These are phyloP conservation scores for Yarrowia divulgata DNA, from an alignment of 805 yeast species.

Conservation along the genomic window DNA sequence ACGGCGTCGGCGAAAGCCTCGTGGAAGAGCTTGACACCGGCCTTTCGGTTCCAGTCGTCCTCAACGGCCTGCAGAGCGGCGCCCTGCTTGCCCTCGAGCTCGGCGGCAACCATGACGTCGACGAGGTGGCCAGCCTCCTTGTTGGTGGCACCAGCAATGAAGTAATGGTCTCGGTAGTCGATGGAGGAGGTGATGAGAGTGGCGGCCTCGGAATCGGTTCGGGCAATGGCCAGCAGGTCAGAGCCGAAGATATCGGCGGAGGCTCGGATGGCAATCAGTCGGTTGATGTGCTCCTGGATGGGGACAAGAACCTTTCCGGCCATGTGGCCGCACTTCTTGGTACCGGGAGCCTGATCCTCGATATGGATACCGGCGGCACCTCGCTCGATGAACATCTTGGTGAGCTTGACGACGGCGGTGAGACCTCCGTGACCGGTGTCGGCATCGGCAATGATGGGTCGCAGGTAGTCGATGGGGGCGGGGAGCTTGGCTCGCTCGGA, in stretches of 20 bases:
- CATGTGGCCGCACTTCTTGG: slow-evolving; percentile 99
- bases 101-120: slow-evolving; percentile 82
- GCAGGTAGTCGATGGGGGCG: slow-evolving; percentile 76
- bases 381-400: slow-evolving; percentile 94
- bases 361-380: slow-evolving; percentile 99
- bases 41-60: slow-evolving; percentile 79
- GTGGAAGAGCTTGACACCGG: slow-evolving; percentile 86
- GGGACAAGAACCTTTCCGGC: slow-evolving; percentile 98
- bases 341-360: slow-evolving; percentile 99
- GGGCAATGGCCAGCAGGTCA: slow-evolving; percentile 85
- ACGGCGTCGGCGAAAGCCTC: slow-evolving; percentile 91
- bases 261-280: slow-evolving; percentile 91
- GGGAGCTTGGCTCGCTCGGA: slow-evolving; percentile 73
- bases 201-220: slow-evolving; percentile 98
- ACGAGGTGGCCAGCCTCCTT: slow-evolving; percentile 77
- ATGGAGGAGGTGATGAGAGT: slow-evolving; percentile 92
- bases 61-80: slow-evolving; percentile 74
- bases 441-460: slow-evolving; percentile 97
- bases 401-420: slow-evolving; percentile 93
- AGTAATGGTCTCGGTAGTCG: slow-evolving; percentile 93
- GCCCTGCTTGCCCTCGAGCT: slow-evolving; percentile 74
- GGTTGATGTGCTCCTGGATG: slow-evolving; percentile 94
- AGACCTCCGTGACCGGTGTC: slow-evolving; percentile 99
- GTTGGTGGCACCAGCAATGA: slow-evolving; percentile 89
- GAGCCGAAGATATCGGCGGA: slow-evolving; percentile 93